Evolutionary conservation across 176 grass and related monocot genomes (phyloP).

Genomic region (Guadua angustifolia): DNA sequence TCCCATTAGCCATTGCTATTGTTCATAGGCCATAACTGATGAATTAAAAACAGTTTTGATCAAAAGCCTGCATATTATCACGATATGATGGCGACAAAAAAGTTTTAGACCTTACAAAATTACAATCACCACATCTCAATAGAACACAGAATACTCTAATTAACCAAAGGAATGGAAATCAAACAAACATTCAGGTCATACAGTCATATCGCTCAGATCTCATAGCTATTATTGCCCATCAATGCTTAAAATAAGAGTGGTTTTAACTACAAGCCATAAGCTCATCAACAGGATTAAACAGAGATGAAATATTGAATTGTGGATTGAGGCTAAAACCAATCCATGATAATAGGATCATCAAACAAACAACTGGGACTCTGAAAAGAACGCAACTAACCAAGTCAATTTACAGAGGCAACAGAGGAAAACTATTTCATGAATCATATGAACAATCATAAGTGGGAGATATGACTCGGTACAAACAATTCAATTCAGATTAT

Average conservation of each 20-base stretch:
- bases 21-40: not conserved
- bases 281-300: constrained; percentile 17
- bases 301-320: not conserved
- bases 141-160: not conserved
- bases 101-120: not conserved
- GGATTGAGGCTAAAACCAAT: constrained; percentile 54
- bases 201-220: constrained; percentile 59
- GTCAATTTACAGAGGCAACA: not conserved
- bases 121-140: not conserved
- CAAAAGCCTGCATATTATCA: not conserved
- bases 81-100: not conserved
- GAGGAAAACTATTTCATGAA: not conserved
- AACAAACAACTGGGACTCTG: not conserved
- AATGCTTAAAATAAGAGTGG: constrained; percentile 14
- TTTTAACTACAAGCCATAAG: constrained; percentile 56
- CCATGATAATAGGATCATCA: not conserved
- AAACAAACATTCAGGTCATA: not conserved
- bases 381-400: not conserved
- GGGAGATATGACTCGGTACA: not conserved
- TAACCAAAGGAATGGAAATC: not conserved
- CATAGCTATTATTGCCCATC: constrained; percentile 79
- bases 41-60: not conserved
- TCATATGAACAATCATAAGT: not conserved
- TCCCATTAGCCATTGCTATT: not conserved
- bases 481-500: not conserved